These are phyloP conservation scores for Fagus crenata DNA, from an alignment of 306 rosid genomes.

Conservation along the genomic window DNA sequence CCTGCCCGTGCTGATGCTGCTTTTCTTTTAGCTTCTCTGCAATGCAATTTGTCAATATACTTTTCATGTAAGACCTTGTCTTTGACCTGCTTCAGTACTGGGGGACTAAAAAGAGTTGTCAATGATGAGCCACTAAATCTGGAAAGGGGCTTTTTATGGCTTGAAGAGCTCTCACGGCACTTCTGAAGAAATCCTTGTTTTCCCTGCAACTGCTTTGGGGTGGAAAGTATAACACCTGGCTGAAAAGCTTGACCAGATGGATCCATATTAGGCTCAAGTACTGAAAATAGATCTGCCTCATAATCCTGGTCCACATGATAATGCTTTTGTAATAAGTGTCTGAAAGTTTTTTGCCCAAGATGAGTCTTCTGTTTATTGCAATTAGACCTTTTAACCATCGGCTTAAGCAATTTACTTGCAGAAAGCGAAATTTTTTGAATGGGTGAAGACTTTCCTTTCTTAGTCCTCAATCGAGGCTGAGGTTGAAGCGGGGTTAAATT, in stretches of 20 bases:
- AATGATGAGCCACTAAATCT: conserved; percentile 45
- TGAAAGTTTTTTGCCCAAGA: conserved; percentile 49
- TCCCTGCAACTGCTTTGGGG: conserved; percentile 50
- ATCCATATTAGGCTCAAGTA: conserved; percentile 66
- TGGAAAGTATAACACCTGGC: conserved; percentile 41
- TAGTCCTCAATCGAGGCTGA: conserved; percentile 62
- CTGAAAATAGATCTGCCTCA: conserved; percentile 72
- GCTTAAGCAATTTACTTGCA: conserved; percentile 64
- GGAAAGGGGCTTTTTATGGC: conserved; percentile 51
- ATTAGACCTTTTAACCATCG: conserved; percentile 38
- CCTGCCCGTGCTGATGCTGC: conserved; percentile 31
- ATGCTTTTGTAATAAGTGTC: conserved; percentile 45
- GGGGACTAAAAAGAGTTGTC: conserved; percentile 62
- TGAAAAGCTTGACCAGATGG: conserved; percentile 34
- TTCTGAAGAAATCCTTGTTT: conserved; percentile 41
- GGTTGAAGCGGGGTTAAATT: conserved; percentile 62
- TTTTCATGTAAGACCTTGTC: conserved; percentile 70
- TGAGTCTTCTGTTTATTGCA: conserved; percentile 45
- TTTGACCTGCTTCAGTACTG: conserved; percentile 71
- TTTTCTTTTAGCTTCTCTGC: conserved; percentile 67
- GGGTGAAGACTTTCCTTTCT: conserved; percentile 46
- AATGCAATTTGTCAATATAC: conserved; percentile 70
- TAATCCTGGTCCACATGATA: conserved; percentile 37
- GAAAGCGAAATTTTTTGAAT: conserved; percentile 51
- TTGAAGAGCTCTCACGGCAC: conserved; percentile 43